Evolutionary conservation across 2,329 filamentous ascomycete genomes (phyloP).

Genomic region (Chrysoporthe cubensis): DNA sequence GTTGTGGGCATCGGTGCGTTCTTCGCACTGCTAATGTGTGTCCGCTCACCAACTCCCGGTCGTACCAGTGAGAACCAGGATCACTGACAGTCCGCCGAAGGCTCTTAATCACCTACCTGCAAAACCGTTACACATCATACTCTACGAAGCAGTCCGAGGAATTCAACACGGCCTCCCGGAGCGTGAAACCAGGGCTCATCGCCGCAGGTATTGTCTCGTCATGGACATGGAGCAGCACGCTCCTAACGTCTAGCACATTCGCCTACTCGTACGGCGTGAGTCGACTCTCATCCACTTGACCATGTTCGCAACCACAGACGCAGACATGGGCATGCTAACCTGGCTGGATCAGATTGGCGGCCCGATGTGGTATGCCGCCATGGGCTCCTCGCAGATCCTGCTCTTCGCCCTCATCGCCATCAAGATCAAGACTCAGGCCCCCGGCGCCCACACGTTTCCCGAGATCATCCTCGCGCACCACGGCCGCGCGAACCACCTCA

Average conservation of each 20-base stretch:
- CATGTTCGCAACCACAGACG: background rate
- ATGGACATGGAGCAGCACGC: constrained; percentile 54
- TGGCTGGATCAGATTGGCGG: constrained; percentile 38
- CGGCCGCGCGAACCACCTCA: constrained; percentile 42
- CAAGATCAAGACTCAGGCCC: constrained; percentile 46
- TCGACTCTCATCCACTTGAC: background rate
- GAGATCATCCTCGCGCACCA: constrained; percentile 46
- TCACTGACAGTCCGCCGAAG: constrained; percentile 18
- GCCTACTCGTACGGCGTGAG: constrained; percentile 44
- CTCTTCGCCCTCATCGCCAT: constrained; percentile 46
- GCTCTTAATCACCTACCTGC: constrained; percentile 44
- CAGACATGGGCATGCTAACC: too few species aligned
- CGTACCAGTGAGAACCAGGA: background rate
- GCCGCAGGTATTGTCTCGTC: constrained; percentile 51
- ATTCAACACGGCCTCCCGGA: constrained; percentile 51
- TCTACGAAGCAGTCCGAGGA: constrained; percentile 49
- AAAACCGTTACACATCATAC: constrained; percentile 44
- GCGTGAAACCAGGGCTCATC: constrained; percentile 49
- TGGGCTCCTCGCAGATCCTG: constrained; percentile 45
- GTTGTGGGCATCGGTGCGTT: constrained; percentile 53
- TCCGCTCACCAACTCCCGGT: background rate
- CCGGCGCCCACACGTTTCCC: constrained; percentile 47
- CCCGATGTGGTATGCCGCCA: constrained; percentile 47
- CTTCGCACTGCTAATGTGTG: constrained; percentile 46
- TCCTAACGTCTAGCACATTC: constrained; percentile 46